Base-by-base conservation (phyloP, 768 basidiomycete species). In the Asterophora lycoperdoides region DNA sequence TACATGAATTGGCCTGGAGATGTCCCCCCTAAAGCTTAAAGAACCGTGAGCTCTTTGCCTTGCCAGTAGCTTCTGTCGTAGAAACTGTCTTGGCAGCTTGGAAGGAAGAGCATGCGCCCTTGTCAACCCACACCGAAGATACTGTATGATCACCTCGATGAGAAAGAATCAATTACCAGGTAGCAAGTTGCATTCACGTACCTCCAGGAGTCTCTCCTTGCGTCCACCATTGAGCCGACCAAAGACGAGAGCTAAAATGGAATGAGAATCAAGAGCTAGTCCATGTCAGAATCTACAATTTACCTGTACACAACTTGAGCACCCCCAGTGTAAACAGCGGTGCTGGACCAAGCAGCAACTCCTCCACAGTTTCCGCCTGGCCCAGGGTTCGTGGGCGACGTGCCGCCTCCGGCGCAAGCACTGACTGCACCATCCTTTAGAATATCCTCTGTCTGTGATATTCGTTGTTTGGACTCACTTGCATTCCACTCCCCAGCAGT, bases 401-500 rank as follows among this genome's bases (percentile, higher is more conserved):
- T 10, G 10, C 54, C 61, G 20, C 64, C 60, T 32, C 70, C 67
- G 9, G 70, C 67, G 43, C 81, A 83, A 13, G 78, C 80, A 56
- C 78, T 80, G 56, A 82, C 80, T 82, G 34, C 6, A 56, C 47
- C 29, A 29, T 28, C 47, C 29, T 29, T 28, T 23, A 36, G 33
- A 38, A 32, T 36, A 32, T 7, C 33, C 28, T 51, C 36, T 29
- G 41, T 8, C 38, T 19, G 39, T 20, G 17, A n/a, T 15, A 18
- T 29, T 39, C 13, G 14, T 41, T 37, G 18, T 10, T 23, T 20
- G 7, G 6, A 67, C 78, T 52, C 62, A 86, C 84, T 76, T 23
- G 83, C 75, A 51, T 77, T 77, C 83, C 81, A 85, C 37, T 83
- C 82, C n/a, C 72, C 70, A 57, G 71, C 79, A 10, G 76, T 64